Conservation (phyloP, 1,284 basidiomycete genomes). For the Pseudozyma hubeiensis region DNA sequence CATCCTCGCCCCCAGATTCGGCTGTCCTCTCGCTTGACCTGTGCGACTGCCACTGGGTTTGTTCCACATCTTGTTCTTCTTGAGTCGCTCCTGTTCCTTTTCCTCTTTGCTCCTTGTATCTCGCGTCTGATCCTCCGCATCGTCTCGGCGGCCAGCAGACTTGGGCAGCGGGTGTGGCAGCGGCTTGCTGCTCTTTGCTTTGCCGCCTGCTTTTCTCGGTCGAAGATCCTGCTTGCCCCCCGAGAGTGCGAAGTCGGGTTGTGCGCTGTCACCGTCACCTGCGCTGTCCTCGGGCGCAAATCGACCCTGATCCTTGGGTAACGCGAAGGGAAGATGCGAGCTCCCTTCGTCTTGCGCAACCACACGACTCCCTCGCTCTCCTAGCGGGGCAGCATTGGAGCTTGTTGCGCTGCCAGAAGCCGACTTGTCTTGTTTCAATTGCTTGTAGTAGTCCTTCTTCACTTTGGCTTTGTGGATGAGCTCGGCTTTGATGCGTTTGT, state of each 20-base stretch:
- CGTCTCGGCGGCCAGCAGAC: not conserved
- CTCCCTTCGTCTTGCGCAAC: not conserved
- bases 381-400: conserved; percentile 32
- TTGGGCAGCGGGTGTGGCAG: conserved; percentile 44
- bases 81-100: conserved; percentile 51
- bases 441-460: conserved; percentile 72
- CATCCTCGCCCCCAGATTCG: conserved; percentile 64
- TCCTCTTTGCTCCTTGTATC: conserved; percentile 53
- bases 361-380: conserved; percentile 17
- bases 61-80: conserved; percentile 62
- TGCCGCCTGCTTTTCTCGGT: conserved; percentile 14
- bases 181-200: conserved; percentile 31
- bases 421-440: conserved; percentile 70
- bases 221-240: conserved; percentile 42
- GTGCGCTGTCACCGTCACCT: conserved; percentile 8
- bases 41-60: conserved; percentile 53
- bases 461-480: conserved; percentile 72
- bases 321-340: conserved; percentile 21
- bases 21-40: conserved; percentile 63
- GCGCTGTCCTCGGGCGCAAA: conserved; percentile 55
- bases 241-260: conserved; percentile 9
- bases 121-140: conserved; percentile 8
- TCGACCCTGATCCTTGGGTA: conserved; percentile 41
- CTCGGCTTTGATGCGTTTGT: conserved; percentile 72
- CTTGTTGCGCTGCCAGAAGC: conserved; percentile 8